Evolutionary conservation across 108 stramenopile genomes (phyloP), one percentile per base, ranked within the genome.

Genomic region (Nannochloropsis salina): DNA sequence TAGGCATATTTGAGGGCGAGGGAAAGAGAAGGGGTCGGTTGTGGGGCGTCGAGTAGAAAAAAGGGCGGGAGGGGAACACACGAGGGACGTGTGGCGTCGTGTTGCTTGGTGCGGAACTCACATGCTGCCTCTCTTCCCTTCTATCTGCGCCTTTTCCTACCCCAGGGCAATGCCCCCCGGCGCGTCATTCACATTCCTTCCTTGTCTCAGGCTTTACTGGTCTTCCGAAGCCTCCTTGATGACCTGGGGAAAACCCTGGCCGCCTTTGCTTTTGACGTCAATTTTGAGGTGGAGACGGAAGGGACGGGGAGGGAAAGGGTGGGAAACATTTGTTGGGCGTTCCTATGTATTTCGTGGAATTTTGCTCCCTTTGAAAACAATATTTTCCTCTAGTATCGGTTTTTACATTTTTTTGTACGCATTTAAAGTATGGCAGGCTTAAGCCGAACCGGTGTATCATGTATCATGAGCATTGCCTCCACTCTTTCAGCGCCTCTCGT

Each of bases 151-250:
- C 47, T 15, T 1, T 51, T 51, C 15, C 47, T 15, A 10, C 47
- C 61, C 8, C n/a, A 74, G 61, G 61, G 61, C 61, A 74, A 74
- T n/a, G 61, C 61, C n/a, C 61, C 61, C 61, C 4, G 61, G 61
- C 61, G 61, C 61, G 61, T 74, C 61, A 74, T 74, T 6, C 61
- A n/a, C 3, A 74, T 74, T 74, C 61, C 61, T n/a, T 74, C 61
- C n/a, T n/a, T 2, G n/a, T 74, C 61, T 15, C 61, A 74, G 8
- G 61, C 61, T 8, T n/a, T 74, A 1, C 3, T n/a, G 3, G 20
- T 15, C 61, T 74, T 2, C 61, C 61, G 61, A 4, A 15, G 1
- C 20, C 61, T 74, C 20, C n/a, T 74, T 15, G 20, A n/a, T 15
- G 61, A 74, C 20, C 61, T 74, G 61, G 20, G n/a, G 61, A 3